Percentiles rank a stretch among this genome's conserved stretches.
Evolutionary conservation across 2,329 filamentous ascomycete genomes (phyloP).

Genomic region (Plenodomus tracheiphilus): DNA sequence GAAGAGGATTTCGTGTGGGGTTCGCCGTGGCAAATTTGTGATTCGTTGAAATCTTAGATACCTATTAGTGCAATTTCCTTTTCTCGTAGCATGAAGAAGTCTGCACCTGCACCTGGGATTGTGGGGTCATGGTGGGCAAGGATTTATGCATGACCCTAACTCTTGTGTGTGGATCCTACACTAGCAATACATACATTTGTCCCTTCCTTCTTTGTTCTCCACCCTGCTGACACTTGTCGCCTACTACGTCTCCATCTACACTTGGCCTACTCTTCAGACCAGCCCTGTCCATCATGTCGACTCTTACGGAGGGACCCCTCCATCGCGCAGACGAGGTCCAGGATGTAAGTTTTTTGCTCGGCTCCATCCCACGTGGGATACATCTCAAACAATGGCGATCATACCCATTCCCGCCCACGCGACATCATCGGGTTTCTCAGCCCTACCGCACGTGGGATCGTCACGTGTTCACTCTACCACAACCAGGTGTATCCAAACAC

Average conservation of each 20-base stretch:
- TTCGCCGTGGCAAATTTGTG: conserved; percentile 15
- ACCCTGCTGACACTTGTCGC: not conserved
- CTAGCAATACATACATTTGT: not conserved
- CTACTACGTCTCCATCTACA: not conserved
- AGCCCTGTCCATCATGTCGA: not conserved
- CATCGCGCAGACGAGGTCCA: conserved; percentile 44
- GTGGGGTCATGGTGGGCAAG: not conserved
- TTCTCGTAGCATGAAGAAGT: not conserved
- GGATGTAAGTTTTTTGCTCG: conserved; percentile 42
- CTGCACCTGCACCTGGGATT: not conserved
- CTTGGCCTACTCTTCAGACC: not conserved
- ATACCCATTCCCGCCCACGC: not conserved
- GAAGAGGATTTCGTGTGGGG: conserved; percentile 4
- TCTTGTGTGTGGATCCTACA: not conserved
- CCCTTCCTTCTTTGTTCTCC: not conserved
- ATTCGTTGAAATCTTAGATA: conserved; percentile 35
- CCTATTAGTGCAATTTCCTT: conserved; percentile 21
- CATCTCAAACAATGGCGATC: not conserved
- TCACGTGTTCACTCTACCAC: not conserved
- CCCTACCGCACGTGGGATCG: too few relatives aligned
- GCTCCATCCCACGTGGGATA: not conserved
- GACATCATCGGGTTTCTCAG: not conserved
- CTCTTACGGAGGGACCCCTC: conserved; percentile 21
- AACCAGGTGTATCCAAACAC: too few relatives aligned
- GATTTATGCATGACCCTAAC: not conserved